Evolutionary conservation across 768 basidiomycete species (phyloP), one percentile per base, ranked within the genome.

Genomic region (Boletus rex-veris): DNA sequence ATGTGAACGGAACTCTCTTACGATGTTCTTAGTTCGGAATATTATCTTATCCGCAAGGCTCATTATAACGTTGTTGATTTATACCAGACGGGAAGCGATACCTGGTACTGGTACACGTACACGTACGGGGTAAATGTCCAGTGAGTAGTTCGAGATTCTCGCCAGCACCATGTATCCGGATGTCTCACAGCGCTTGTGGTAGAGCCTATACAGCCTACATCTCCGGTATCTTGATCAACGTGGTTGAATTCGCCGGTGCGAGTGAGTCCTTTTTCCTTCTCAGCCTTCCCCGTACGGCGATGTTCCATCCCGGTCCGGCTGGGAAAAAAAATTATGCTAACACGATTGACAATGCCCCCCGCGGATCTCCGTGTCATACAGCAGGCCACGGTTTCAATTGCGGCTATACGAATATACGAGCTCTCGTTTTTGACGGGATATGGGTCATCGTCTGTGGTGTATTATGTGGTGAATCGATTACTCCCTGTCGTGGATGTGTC

Each of bases 401-500:
- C 79, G 5, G 88, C 89, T 2, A 88, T 82, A n/a, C 77, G 81
- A 50, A 80, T 89, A 58, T 90, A 87, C 69, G 73, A 85, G 48
- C 78, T 91, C 74, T 83, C 87, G 12, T 93, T 91, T 78, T 88
- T 92, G 72, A 86, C 86, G n/a, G 90, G 90, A 28, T 87, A 90
- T 59, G 82, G 81, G 30, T 78, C 85, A 40, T 87, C 89, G 2
- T 74, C 80, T 9, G 45, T 87, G 54, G 64, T 86, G 41, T 93
- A 92, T 69, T 80, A 74, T 63, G 28, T 69, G 39, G 75, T 86
- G 42, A 88, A 84, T 71, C 61, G 69, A 49, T n/a, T 77, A 19
- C 88, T 79, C 70, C 88, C 90, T 3, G 78, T 81, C 3, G 75
- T 73, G 10, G 85, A 84, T 19, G 67, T 71, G 41, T 72, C 72